Percentiles rank a stretch among this genome's conserved stretches.
Conservation (phyloP, 2,329 filamentous ascomycete genomes). For the Fusarium siculi region DNA sequence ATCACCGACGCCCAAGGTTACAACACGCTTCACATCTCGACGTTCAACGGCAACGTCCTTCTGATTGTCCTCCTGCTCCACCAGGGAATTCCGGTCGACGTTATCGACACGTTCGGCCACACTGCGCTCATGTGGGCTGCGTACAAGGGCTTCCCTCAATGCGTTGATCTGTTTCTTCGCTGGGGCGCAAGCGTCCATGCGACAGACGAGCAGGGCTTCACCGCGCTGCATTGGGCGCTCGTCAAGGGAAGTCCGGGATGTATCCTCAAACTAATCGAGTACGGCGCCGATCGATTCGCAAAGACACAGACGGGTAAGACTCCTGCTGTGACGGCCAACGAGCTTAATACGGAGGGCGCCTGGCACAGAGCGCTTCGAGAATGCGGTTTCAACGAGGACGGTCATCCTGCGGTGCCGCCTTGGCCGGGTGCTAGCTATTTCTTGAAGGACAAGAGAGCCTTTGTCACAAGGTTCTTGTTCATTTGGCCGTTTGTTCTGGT, state of each 20-base stretch:
- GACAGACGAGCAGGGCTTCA: conserved; percentile 91
- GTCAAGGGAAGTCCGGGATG: conserved; percentile 92
- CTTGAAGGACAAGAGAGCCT: conserved; percentile 79
- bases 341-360: conserved; percentile 85
- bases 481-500: conserved; percentile 86
- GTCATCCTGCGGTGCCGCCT: conserved; percentile 73
- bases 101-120: conserved; percentile 88
- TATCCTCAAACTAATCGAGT: conserved; percentile 94
- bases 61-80: conserved; percentile 90
- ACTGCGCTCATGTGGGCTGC: conserved; percentile 98
- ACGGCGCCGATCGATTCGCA: conserved; percentile 92
- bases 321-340: conserved; percentile 83
- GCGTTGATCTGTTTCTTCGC: conserved; percentile 89
- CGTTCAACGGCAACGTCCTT: conserved; percentile 95
- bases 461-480: conserved; percentile 89
- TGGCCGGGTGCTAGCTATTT: conserved; percentile 80
- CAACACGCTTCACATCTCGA: conserved; percentile 96
- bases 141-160: conserved; percentile 94
- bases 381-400: conserved; percentile 84
- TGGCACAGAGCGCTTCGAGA: conserved; percentile 88
- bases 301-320: conserved; percentile 92
- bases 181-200: conserved; percentile 97
- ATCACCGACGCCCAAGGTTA: conserved; percentile 95
- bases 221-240: conserved; percentile 93
- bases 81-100: conserved; percentile 94